phyloP scores from a whole-genome alignment of 768 basidiomycete genomes.

The Pleurotus tuoliensis region DNA sequence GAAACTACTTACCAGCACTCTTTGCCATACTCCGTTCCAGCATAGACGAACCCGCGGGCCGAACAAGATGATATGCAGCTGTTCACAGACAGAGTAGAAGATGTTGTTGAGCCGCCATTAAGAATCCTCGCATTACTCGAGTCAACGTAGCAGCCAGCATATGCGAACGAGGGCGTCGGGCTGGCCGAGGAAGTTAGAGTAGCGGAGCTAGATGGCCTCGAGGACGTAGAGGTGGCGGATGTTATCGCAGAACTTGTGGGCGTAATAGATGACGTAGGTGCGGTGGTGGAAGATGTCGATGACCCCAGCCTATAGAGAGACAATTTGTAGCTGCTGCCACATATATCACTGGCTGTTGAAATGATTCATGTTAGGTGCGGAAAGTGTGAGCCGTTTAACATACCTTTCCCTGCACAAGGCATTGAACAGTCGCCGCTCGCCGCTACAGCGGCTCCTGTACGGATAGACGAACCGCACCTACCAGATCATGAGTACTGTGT shows the following conservation, averaged over 20 bases:
- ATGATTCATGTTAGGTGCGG: no score
- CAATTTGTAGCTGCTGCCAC: no score
- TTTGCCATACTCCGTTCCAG: conserved; percentile 27
- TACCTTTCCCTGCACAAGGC: no score
- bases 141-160: conserved; percentile 1
- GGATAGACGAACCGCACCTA: no score
- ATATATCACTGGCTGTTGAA: no score
- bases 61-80: conserved; percentile 25
- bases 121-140: not conserved
- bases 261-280: not conserved
- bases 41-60: conserved; percentile 22
- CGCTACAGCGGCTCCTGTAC: no score
- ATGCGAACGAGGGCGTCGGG: not conserved
- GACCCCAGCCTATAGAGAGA: no score
- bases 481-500: not conserved
- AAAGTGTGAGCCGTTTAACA: no score
- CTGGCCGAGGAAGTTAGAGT: not conserved
- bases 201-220: no score
- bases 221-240: not conserved
- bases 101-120: not conserved
- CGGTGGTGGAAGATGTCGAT: not conserved
- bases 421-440: no score
- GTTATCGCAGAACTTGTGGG: not conserved
- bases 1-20: conserved; percentile 26
- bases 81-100: conserved; percentile 19